Evolutionary conservation across 768 basidiomycete species (phyloP), one percentile per base, ranked within the genome.

Genomic region (Tulasnella sp.): DNA sequence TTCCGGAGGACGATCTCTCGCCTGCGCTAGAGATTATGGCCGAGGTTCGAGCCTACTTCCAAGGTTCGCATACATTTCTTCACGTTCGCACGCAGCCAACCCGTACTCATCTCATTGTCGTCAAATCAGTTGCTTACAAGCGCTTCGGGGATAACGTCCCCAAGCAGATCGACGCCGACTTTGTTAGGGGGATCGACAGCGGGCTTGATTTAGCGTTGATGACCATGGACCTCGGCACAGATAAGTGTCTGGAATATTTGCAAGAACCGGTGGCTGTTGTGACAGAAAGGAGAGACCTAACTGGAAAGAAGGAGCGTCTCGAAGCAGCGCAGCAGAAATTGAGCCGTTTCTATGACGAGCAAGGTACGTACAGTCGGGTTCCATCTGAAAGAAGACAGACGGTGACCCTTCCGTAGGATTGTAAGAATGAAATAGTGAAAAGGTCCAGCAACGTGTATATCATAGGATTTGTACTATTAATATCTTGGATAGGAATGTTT

Each of bases 111-210:
- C 35, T n/a, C 67, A 39, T 2, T 37, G 5, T 40, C 9, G 16
- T 20, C 13, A 6, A 11, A 37, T 32, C 77, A 91, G 90, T 91
- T 1, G 87, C 89, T 0, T 90, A 88, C 82, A 90, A 90, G 82
- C 86, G 90, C 1, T 87, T 90, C 79, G 85, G 85, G 0, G 91
- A 92, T 81, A 88, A 86, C 72, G 82, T 91, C 4, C 89, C 90
- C 5, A 83, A 88, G 67, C 86, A 88, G 5, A 88, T 91, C 77
- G 90, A 91, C 80, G 81, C 86, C 51, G 87, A 89, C 73, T 87
- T 91, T 32, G 85, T 91, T 3, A 86, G 86, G 4, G 91, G 90
- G 0, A 79, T 89, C 4, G 85, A 87, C 74, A 82, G 85, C 0
- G 86, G 84, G 0, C 81, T 92, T 1, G 84, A 90, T 10, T 83